Evolutionary conservation across 2,329 filamentous ascomycete genomes (phyloP).

Genomic region (Ophiosphaerella korrae): DNA sequence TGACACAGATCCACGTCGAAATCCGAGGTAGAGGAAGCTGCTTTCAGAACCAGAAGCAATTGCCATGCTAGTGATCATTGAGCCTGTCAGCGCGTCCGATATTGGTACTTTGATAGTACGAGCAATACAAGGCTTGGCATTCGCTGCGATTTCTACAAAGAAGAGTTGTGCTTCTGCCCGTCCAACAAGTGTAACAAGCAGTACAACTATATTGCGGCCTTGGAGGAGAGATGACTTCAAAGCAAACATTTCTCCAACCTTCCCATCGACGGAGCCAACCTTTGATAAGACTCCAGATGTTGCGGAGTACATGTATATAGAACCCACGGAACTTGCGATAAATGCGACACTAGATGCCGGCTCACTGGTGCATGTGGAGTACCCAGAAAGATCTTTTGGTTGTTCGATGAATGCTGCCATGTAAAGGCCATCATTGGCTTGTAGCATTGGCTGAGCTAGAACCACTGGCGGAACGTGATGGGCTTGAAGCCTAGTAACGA

Average conservation of each 20-base stretch:
- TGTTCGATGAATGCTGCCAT: conserved; percentile 38
- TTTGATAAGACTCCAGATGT: conserved; percentile 16
- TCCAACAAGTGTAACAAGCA: conserved; percentile 49
- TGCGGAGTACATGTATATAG: conserved; percentile 47
- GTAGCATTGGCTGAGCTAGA: not conserved
- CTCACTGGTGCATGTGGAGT: conserved; percentile 53
- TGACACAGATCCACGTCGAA: conserved; percentile 60
- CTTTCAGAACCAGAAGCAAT: conserved; percentile 25
- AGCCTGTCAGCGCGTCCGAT: conserved; percentile 47
- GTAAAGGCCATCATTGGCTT: conserved; percentile 6
- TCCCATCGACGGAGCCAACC: conserved; percentile 40
- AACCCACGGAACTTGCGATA: conserved; percentile 53
- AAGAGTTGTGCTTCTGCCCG: conserved; percentile 41
- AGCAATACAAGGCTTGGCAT: conserved; percentile 1
- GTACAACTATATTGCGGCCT: conserved; percentile 22
- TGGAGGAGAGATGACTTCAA: not conserved
- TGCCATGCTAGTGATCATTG: conserved; percentile 59
- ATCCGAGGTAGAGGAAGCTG: conserved; percentile 58
- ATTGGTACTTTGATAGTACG: conserved; percentile 16
- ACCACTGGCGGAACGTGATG: too few relatives aligned
- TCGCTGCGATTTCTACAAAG: conserved; percentile 11
- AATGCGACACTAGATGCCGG: conserved; percentile 48
- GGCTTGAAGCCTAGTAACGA: conserved; percentile 45
- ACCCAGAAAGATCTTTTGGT: conserved; percentile 51
- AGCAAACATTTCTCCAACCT: conserved; percentile 50